Evolutionary conservation across 345 rosid species (phyloP), one percentile per base, ranked within the genome.

Genomic region (Populus davidiana): DNA sequence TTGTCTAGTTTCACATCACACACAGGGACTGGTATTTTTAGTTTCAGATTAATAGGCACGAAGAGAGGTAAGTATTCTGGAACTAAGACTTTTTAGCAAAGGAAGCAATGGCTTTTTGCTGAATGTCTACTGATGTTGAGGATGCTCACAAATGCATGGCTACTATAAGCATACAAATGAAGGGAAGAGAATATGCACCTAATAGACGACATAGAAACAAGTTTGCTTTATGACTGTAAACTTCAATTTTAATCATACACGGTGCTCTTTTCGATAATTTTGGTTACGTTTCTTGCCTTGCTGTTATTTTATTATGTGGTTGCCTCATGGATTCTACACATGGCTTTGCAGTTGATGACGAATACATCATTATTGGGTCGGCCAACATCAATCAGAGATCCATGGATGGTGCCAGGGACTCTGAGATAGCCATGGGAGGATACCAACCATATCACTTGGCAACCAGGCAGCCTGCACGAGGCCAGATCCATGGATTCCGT

Each of bases 381-480:
- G 99, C 99, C 78, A 96, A 96, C 85, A 96, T 96, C 78, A 96
- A 96, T 90, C 98, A 94, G 83, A 86, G 99, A 65, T 93, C 99
- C 38, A 94, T 96, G 99, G 99, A 96, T 61, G 99, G 99, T 62
- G 94, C 98, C 56, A 88, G 98, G 85, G 99, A 96, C 90, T 88
- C 98, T 10, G 99, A 96, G 86, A 96, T 96, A 76, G 99, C 99
- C 59, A 92, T 96, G 97, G 99, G 99, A 79, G 98, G 85, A 17
- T 96, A 86, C 86, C 99, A 96, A 70, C 98, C 99, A 69, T 88
- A 88, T 77, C 98, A 96, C 83, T 79, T 96, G 71, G 84, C 97
- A 21, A 59, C 63, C 49, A 87, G 90, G 81, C 89, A 88, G 82
- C 97, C 97, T 17, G 97, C 98, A 11, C 83, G 97, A 20, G 99